A percentile compares a stretch with the other conserved stretches of the same genome.
Evolutionary conservation across 768 basidiomycete species (phyloP).

Genomic region (Boletellus sp.): DNA sequence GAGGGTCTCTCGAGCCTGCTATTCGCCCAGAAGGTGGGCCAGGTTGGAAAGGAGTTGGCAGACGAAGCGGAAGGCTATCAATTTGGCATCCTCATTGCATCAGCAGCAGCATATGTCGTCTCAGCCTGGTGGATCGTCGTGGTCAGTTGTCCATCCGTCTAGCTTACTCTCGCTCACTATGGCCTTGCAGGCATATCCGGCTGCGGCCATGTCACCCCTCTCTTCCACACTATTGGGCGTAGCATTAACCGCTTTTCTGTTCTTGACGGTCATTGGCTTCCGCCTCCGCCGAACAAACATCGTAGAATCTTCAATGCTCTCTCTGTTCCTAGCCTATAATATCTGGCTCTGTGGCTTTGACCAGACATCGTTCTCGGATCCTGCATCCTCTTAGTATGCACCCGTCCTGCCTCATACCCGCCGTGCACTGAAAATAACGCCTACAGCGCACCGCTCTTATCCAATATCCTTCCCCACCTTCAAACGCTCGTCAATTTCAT

Average conservation of each 20-base stretch:
- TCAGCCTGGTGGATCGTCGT: slow-evolving; percentile 86
- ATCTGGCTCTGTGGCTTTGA: slow-evolving; percentile 88
- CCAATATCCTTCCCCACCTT: slow-evolving; percentile 78
- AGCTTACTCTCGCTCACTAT: slow-evolving; percentile 9
- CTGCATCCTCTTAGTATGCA: slow-evolving; percentile 72
- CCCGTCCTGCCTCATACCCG: neutral
- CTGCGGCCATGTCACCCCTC: slow-evolving; percentile 77
- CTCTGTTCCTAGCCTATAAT: slow-evolving; percentile 86
- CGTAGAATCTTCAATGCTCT: slow-evolving; percentile 85
- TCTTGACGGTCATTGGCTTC: slow-evolving; percentile 90
- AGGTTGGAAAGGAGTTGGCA: slow-evolving; percentile 68
- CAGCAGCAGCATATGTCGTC: slow-evolving; percentile 74
- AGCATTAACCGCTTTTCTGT: slow-evolving; percentile 83
- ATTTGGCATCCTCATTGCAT: slow-evolving; percentile 69
- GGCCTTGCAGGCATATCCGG: slow-evolving; percentile 64
- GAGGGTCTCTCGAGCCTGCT: slow-evolving; percentile 83
- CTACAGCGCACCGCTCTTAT: slow-evolving; percentile 65
- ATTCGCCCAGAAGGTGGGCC: slow-evolving; percentile 77
- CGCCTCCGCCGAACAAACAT: slow-evolving; percentile 85
- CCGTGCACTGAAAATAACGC: slow-evolving; percentile 7
- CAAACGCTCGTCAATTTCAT: slow-evolving; percentile 78
- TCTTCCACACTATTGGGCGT: slow-evolving; percentile 88
- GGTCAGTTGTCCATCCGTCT: slow-evolving; percentile 42
- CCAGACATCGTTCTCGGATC: slow-evolving; percentile 66
- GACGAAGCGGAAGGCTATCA: slow-evolving; percentile 74